phyloP scores from a whole-genome alignment of 805 yeast genomes.

The Kluyveromyces siamensis region DNA sequence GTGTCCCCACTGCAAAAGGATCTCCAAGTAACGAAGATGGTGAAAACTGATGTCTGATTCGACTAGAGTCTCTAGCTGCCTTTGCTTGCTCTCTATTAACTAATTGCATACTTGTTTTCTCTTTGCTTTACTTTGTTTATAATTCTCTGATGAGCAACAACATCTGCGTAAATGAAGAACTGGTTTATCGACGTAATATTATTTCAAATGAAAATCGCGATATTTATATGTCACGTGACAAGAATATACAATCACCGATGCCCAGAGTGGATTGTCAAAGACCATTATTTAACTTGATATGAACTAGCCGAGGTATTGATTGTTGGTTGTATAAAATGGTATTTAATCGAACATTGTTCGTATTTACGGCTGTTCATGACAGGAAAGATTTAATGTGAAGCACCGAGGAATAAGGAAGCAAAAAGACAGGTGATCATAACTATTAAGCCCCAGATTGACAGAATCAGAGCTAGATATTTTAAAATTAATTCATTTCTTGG shows the following conservation, averaged over 20 bases:
- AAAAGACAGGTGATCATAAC: conserved; percentile 47
- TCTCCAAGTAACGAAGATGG: conserved; percentile 57
- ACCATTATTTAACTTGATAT: too few relatives aligned
- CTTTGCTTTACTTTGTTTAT: not conserved
- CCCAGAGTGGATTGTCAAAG: too few relatives aligned
- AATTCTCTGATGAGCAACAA: not conserved
- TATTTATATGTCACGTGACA: not conserved
- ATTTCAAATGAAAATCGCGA: not conserved
- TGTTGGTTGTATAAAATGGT: not conserved
- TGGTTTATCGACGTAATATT: not conserved
- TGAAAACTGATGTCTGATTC: conserved; percentile 22
- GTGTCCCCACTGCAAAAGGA: conserved; percentile 81
- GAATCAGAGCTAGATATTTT: conserved; percentile 31
- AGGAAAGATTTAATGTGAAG: conserved; percentile 12
- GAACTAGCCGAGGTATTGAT: too few relatives aligned
- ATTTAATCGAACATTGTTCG: too few relatives aligned
- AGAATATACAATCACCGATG: too few relatives aligned
- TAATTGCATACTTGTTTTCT: conserved; percentile 9
- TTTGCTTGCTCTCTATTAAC: conserved; percentile 17
- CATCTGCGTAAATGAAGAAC: not conserved
- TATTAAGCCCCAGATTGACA: conserved; percentile 40
- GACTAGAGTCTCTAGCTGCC: conserved; percentile 21
- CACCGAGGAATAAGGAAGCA: conserved; percentile 25
- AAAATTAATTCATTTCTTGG: conserved; percentile 25
- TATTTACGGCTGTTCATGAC: too few relatives aligned